Evolutionary conservation across 495 filamentous ascomycete genomes (phyloP).

Genomic region (Tuber umbilicatum): DNA sequence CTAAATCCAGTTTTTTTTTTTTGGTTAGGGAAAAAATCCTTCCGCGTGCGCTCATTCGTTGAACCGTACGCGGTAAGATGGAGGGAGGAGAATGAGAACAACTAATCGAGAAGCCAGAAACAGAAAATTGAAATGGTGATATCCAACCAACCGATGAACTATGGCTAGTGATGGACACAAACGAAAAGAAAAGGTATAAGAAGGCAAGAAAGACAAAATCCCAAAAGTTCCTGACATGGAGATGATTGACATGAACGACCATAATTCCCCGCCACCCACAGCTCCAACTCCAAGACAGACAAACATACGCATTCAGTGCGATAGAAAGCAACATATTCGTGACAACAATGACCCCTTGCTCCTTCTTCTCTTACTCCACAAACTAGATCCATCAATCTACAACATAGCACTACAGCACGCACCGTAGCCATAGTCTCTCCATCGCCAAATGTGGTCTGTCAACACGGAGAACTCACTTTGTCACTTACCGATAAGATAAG

Average conservation of each 20-base stretch:
- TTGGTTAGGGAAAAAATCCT: neutral
- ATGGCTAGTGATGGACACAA: conserved; percentile 4
- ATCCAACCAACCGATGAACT: neutral
- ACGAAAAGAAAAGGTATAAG: conserved; percentile 20
- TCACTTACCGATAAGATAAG: neutral
- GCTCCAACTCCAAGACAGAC: conserved; percentile 13
- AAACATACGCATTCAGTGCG: conserved; percentile 22
- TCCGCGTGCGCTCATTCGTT: neutral
- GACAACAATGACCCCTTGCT: conserved; percentile 21
- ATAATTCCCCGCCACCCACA: conserved; percentile 35
- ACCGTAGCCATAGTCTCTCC: neutral
- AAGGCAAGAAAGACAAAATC: conserved; percentile 40
- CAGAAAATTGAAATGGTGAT: neutral
- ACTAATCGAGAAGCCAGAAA: neutral
- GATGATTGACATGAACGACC: conserved; percentile 30
- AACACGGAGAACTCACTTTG: neutral
- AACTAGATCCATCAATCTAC: conserved; percentile 16
- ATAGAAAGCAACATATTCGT: neutral
- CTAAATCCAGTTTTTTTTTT: neutral
- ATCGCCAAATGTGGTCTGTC: neutral
- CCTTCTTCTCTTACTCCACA: conserved; percentile 9
- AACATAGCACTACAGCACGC: conserved; percentile 19
- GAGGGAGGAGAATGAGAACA: neutral
- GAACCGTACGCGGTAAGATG: neutral
- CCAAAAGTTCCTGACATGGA: conserved; percentile 39